A percentile compares a stretch with the other conserved stretches of the same genome.
Evolutionary conservation across 108 stramenopile genomes (phyloP).

Genomic region (Nannochloropsis salina): DNA sequence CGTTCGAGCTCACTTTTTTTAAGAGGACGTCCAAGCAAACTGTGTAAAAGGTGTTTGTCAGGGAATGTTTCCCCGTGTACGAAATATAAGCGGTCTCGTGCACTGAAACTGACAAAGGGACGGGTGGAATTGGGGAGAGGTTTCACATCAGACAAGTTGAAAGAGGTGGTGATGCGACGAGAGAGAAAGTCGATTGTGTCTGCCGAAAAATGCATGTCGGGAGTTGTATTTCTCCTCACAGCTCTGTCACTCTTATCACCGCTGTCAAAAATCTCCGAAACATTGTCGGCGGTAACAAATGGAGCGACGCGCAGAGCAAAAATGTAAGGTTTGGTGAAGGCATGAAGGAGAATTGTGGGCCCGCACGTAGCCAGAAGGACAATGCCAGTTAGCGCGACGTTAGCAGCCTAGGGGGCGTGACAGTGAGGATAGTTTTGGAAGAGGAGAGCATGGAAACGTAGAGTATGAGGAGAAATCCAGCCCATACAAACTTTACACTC

Average conservation of each 20-base stretch:
- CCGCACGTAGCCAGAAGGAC: conserved; percentile 5
- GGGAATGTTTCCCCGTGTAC: background rate
- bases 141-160: background rate
- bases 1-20: background rate
- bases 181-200: background rate
- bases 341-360: conserved; percentile 2
- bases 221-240: background rate
- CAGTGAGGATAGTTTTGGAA: too few relatives aligned
- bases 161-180: background rate
- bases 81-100: background rate
- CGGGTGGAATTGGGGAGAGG: conserved; percentile 2
- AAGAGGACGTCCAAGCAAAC: background rate
- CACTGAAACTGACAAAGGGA: background rate
- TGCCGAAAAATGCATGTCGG: background rate
- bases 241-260: background rate
- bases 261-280: background rate
- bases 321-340: conserved; percentile 20
- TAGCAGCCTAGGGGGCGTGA: background rate
- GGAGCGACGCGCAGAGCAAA: background rate
- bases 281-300: background rate
- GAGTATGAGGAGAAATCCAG: too few relatives aligned
- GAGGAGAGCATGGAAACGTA: too few relatives aligned
- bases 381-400: background rate
- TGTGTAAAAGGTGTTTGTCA: background rate
- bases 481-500: too few relatives aligned